Percentiles rank a stretch among this genome's conserved stretches.
Evolutionary conservation across 805 yeast genomes (phyloP).

Genomic region (Wickerhamiella alocasiicola): DNA sequence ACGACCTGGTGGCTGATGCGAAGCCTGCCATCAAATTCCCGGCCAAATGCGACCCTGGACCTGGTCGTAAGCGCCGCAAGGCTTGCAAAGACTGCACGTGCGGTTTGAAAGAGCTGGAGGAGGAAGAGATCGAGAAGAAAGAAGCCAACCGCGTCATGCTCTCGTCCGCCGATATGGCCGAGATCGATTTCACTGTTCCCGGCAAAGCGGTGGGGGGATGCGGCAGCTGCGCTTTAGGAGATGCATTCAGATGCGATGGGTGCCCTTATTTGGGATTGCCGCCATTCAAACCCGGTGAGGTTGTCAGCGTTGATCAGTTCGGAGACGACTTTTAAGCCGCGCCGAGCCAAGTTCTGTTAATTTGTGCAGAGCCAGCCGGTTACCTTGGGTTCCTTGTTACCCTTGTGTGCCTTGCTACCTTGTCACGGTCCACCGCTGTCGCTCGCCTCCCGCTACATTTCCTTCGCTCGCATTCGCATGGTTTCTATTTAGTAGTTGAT

Average conservation of each 20-base stretch:
- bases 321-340: slow-evolving; percentile 21
- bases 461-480: too few species aligned
- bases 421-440: too few species aligned
- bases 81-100: slow-evolving; percentile 99
- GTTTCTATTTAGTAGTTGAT: too few species aligned
- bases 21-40: slow-evolving; percentile 40
- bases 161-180: slow-evolving; percentile 60
- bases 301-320: slow-evolving; percentile 49
- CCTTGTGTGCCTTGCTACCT: too few species aligned
- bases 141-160: slow-evolving; percentile 48
- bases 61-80: slow-evolving; percentile 53
- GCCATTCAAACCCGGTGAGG: slow-evolving; percentile 96
- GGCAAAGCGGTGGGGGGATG: slow-evolving; percentile 92
- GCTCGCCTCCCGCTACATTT: too few species aligned
- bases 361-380: too few species aligned
- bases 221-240: slow-evolving; percentile 94
- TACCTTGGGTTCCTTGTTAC: too few species aligned
- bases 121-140: slow-evolving; percentile 35
- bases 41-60: slow-evolving; percentile 39
- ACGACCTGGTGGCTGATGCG: slow-evolving; percentile 37
- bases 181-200: slow-evolving; percentile 88
- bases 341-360: not conserved
- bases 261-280: slow-evolving; percentile 97
- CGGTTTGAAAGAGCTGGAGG: slow-evolving; percentile 81
- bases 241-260: slow-evolving; percentile 96